phyloP scores from a whole-genome alignment of 805 yeast species.

The Cyberlindnera nakhonratchasimensis region DNA sequence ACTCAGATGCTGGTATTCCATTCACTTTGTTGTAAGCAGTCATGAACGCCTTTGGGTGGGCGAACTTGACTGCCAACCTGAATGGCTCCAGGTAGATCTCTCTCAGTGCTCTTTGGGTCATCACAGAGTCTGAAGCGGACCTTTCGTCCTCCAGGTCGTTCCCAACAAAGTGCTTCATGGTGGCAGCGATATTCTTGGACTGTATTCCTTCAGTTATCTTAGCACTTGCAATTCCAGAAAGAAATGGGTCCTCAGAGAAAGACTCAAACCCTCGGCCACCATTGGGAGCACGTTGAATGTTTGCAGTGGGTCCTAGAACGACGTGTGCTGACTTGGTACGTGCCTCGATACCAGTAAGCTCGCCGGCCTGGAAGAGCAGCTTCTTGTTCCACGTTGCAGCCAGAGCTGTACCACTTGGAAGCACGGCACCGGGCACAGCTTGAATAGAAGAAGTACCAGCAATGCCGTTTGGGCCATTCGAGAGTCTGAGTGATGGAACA shows the following conservation, averaged over 20 bases:
- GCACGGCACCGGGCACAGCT: conserved; percentile 51
- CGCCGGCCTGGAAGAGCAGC: conserved; percentile 46
- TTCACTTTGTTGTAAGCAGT: conserved; percentile 62
- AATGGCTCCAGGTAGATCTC: conserved; percentile 64
- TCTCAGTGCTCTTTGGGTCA: conserved; percentile 59
- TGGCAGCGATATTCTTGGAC: conserved; percentile 45
- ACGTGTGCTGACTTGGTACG: conserved; percentile 50
- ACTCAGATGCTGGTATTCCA: conserved; percentile 54
- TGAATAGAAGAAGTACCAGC: conserved; percentile 55
- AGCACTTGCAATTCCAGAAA: conserved; percentile 46
- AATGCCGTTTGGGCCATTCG: conserved; percentile 65
- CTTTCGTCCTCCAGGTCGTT: conserved; percentile 62
- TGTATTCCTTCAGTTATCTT: conserved; percentile 54
- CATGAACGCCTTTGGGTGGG: conserved; percentile 56
- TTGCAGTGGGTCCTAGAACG: conserved; percentile 47
- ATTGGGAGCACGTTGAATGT: conserved; percentile 53
- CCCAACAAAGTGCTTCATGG: conserved; percentile 60
- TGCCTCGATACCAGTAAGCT: conserved; percentile 52
- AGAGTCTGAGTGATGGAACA: conserved; percentile 44
- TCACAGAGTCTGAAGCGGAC: conserved; percentile 42
- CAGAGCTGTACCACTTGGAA: conserved; percentile 56
- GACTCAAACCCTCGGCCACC: conserved; percentile 66
- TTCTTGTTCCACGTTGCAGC: conserved; percentile 55
- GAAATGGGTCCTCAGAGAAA: conserved; percentile 57
- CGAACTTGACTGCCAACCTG: conserved; percentile 50